These are phyloP conservation scores for Phytophthora sojae DNA, from an alignment of 352 stramenopile species.

Conservation along the genomic window DNA sequence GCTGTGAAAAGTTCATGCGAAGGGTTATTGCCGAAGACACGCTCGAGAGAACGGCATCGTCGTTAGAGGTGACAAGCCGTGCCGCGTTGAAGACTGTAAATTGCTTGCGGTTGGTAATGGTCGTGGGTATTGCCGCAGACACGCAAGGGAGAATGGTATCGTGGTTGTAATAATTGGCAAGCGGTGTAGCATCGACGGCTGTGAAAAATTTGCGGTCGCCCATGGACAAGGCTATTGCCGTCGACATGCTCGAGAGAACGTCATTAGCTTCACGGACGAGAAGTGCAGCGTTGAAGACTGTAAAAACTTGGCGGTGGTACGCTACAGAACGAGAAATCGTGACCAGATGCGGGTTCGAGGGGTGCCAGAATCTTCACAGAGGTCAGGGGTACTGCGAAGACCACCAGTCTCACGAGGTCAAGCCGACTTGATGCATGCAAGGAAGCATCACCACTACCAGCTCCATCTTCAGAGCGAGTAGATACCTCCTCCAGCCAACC, in stretches of 20 bases:
- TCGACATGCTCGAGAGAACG: background rate
- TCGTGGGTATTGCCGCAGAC: background rate
- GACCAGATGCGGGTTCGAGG: background rate
- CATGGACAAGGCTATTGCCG: background rate
- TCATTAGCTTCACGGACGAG: background rate
- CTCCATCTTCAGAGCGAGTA: background rate
- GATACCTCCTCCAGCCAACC: background rate
- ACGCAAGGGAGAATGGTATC: background rate
- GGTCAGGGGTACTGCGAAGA: background rate
- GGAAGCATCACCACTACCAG: background rate
- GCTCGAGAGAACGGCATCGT: background rate
- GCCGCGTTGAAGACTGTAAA: background rate
- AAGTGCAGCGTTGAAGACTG: background rate
- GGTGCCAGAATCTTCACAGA: background rate
- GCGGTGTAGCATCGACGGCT: background rate
- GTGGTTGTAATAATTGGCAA: background rate
- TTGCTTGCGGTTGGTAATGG: background rate
- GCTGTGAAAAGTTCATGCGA: background rate
- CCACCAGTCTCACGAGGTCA: background rate
- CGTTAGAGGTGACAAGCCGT: background rate
- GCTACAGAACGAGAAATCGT: background rate
- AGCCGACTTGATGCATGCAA: background rate
- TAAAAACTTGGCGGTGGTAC: background rate
- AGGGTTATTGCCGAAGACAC: background rate
- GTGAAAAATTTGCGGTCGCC: background rate